Conservation (phyloP, 768 basidiomycete species). For the Leccinum boreale region DNA sequence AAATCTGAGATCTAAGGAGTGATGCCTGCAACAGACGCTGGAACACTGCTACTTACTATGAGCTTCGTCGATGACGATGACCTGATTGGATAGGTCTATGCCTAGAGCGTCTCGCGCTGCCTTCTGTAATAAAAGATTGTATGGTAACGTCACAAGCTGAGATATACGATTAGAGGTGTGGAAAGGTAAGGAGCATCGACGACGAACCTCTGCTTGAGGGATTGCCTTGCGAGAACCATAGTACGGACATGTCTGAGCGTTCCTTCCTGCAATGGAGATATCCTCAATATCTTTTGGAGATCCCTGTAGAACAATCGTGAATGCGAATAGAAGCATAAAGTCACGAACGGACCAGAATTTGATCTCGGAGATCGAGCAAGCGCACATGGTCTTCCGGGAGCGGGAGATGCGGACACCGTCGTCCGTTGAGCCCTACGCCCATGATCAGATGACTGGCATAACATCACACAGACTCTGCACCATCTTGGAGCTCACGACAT, state of each 20-base stretch:
- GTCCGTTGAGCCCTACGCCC: conserved; percentile 54
- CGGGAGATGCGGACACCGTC: conserved; percentile 77
- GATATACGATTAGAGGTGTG: not conserved
- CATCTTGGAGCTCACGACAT: conserved; percentile 77
- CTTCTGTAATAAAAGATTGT: conserved; percentile 85
- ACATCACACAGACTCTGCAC: conserved; percentile 33
- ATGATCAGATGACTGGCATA: conserved; percentile 1
- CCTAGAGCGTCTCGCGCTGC: conserved; percentile 83
- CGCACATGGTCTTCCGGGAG: conserved; percentile 58
- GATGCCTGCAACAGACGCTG: not conserved
- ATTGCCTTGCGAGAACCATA: conserved; percentile 89
- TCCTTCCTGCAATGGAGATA: conserved; percentile 68
- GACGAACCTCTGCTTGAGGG: conserved; percentile 78
- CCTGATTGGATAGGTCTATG: conserved; percentile 79
- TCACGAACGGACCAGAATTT: conserved; percentile 58
- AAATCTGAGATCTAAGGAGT: conserved; percentile 70
- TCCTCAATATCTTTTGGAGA: conserved; percentile 94
- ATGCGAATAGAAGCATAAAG: not conserved
- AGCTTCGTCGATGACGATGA: conserved; percentile 93
- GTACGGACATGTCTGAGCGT: conserved; percentile 80
- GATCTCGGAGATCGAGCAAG: conserved; percentile 83
- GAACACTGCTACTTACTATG: conserved; percentile 64
- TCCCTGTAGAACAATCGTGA: conserved; percentile 48
- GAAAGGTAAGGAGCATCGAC: not conserved
- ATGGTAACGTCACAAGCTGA: conserved; percentile 88